These are phyloP conservation scores for Lipomyces oligophaga DNA, from an alignment of 805 yeast genomes.

Conservation along the genomic window DNA sequence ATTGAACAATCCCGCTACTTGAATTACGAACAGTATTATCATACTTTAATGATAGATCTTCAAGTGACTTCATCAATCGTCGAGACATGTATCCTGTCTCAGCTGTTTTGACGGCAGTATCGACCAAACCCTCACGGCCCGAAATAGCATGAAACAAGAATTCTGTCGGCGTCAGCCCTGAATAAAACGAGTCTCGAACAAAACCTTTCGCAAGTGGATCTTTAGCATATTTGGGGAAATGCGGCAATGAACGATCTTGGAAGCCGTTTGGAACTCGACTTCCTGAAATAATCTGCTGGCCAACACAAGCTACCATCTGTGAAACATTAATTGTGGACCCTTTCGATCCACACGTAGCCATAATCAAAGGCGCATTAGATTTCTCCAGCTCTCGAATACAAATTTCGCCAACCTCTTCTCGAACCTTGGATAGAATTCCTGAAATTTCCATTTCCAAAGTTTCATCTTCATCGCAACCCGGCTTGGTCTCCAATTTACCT, in stretches of 20 bases:
- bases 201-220: slow-evolving; percentile 98
- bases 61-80: slow-evolving; percentile 94
- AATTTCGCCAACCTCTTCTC: slow-evolving; percentile 98
- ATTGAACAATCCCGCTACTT: slow-evolving; percentile 93
- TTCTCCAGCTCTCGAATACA: slow-evolving; percentile 88
- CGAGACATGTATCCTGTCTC: slow-evolving; percentile 99
- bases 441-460: slow-evolving; percentile 97
- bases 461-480: slow-evolving; percentile 98
- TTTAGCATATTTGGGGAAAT: slow-evolving; percentile 90
- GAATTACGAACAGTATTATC: slow-evolving; percentile 95
- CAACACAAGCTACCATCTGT: slow-evolving; percentile 99
- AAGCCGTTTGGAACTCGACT: slow-evolving; percentile 99
- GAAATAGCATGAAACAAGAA: slow-evolving; percentile 97
- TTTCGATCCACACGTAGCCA: slow-evolving; percentile 99
- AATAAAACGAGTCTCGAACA: slow-evolving; percentile 89
- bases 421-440: slow-evolving; percentile 89
- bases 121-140: slow-evolving; percentile 99
- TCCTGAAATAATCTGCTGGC: slow-evolving; percentile 98
- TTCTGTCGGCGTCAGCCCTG: slow-evolving; percentile 95
- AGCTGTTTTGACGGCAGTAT: slow-evolving; percentile 98
- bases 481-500: slow-evolving; percentile 94
- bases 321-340: slow-evolving; percentile 98
- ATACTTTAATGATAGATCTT: slow-evolving; percentile 89
- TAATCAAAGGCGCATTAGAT: slow-evolving; percentile 91
- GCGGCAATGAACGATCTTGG: slow-evolving; percentile 97